phyloP scores from a whole-genome alignment of 2,329 filamentous ascomycete genomes.

The Aspergillus tubingensis region DNA sequence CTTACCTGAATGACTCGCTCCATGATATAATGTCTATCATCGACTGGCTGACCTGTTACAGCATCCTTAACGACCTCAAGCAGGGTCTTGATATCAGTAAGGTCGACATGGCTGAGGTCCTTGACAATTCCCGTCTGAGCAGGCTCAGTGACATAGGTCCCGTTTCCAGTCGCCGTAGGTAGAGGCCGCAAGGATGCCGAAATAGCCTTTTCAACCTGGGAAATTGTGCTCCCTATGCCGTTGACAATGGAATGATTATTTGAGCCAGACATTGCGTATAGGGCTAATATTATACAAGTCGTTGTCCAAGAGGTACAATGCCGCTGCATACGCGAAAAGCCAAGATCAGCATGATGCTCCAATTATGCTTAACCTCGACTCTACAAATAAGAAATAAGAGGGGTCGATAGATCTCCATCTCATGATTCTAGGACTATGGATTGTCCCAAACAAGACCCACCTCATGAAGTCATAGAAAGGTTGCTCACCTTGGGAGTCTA shows the following conservation, averaged over 20 bases:
- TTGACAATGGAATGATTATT: slow-evolving; percentile 26
- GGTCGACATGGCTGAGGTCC: slow-evolving; percentile 52
- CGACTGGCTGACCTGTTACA: slow-evolving; percentile 53
- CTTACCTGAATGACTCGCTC: slow-evolving; percentile 55
- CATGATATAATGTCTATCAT: slow-evolving; percentile 66
- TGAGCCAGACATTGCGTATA: slow-evolving; percentile 23
- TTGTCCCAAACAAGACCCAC: neutral
- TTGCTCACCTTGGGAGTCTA: slow-evolving; percentile 2
- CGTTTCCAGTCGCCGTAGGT: slow-evolving; percentile 45
- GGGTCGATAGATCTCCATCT: neutral
- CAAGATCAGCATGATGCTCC: neutral
- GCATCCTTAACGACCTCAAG: slow-evolving; percentile 44
- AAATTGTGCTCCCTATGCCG: slow-evolving; percentile 39
- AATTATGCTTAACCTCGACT: neutral
- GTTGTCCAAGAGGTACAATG: neutral
- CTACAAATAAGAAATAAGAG: neutral
- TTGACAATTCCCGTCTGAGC: slow-evolving; percentile 39
- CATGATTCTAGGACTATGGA: neutral
- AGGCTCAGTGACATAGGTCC: slow-evolving; percentile 40
- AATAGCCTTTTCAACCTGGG: slow-evolving; percentile 43
- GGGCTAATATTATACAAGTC: neutral
- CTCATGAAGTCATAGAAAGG: neutral
- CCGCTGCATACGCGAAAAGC: neutral
- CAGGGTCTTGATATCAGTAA: slow-evolving; percentile 47
- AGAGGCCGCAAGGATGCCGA: slow-evolving; percentile 45